A percentile compares a stretch with the other conserved stretches of the same genome.
Evolutionary conservation across 768 basidiomycete species (phyloP).

Genomic region (Tylopilus sp.): DNA sequence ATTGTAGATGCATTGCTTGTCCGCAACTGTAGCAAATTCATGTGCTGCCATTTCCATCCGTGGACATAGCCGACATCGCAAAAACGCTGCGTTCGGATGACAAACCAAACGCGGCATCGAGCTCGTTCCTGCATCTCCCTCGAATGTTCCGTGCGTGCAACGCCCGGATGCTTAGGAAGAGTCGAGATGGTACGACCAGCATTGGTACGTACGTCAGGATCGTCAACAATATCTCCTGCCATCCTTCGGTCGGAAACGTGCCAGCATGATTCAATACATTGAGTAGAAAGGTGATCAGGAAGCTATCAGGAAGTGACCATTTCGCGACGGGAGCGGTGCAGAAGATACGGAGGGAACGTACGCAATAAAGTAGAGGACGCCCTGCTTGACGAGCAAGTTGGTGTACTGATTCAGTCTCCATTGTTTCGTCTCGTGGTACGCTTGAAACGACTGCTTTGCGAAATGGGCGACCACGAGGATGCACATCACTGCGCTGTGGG

Average conservation of each 20-base stretch:
- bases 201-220: not conserved
- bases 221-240: not conserved
- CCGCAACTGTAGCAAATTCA: no score
- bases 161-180: not conserved
- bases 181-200: not conserved
- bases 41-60: no score
- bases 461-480: not conserved
- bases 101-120: not conserved
- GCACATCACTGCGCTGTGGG: not conserved
- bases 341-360: not conserved
- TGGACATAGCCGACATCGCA: not conserved
- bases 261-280: not conserved
- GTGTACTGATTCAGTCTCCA: not conserved
- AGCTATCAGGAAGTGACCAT: not conserved
- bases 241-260: not conserved
- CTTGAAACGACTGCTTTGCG: not conserved
- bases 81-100: not conserved
- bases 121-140: not conserved
- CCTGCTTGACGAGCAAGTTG: not conserved
- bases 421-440: not conserved
- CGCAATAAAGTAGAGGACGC: not conserved
- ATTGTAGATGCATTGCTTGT: no score
- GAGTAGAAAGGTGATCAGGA: not conserved
- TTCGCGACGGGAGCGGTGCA: not conserved
- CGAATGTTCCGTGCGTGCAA: not conserved